Conservation (phyloP, 108 stramenopile species). For the Mayamaea pseudoterrestris region DNA sequence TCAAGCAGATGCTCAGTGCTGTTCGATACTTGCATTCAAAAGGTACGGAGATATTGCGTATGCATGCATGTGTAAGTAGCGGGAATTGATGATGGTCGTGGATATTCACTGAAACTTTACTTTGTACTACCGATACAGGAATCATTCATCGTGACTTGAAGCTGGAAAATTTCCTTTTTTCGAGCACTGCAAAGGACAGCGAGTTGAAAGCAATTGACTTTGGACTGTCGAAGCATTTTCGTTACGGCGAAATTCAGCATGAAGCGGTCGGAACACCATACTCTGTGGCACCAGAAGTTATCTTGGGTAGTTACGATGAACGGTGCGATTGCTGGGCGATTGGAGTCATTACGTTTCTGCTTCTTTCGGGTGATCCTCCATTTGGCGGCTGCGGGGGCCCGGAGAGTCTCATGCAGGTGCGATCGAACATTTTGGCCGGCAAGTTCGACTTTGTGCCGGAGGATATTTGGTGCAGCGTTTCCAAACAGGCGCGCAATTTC, state of each 20-base stretch:
- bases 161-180: constrained; percentile 40
- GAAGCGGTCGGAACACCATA: constrained; percentile 82
- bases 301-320: constrained; percentile 67
- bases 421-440: constrained; percentile 58
- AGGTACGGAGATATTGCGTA: no score
- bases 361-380: constrained; percentile 74
- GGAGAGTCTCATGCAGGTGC: constrained; percentile 68
- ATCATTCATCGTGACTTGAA: constrained; percentile 14
- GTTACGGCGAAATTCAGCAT: constrained; percentile 44
- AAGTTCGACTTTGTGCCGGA: constrained; percentile 55
- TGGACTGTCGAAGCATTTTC: constrained; percentile 80
- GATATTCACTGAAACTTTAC: not conserved
- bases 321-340: constrained; percentile 78
- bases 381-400: constrained; percentile 82
- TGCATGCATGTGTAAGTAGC: constrained; percentile 85
- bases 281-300: constrained; percentile 85
- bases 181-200: constrained; percentile 18
- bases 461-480: constrained; percentile 66
- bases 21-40: constrained; percentile 87
- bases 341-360: constrained; percentile 80
- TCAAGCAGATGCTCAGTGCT: constrained; percentile 82
- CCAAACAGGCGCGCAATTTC: constrained; percentile 73
- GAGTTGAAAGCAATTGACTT: constrained; percentile 80
- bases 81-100: not conserved
- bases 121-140: not conserved